phyloP scores from a whole-genome alignment of 768 basidiomycete species.

The Saitozyma sp. region DNA sequence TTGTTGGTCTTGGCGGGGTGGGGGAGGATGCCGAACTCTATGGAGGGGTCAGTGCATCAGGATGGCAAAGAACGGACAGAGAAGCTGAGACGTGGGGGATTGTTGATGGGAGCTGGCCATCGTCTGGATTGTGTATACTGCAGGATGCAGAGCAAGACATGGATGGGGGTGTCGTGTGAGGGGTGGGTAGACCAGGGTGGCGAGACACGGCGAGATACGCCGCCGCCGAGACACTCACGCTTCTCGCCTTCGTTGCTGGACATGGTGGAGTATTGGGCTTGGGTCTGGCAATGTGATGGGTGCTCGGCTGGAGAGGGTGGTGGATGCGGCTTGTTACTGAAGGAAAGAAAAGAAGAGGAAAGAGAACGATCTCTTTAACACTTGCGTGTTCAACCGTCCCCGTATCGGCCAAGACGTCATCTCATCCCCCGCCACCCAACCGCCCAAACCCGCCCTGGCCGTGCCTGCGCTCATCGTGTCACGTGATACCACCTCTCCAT shows the following conservation, averaged over 20 bases:
- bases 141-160: too few relatives aligned
- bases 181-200: too few relatives aligned
- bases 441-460: background rate
- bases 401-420: constrained; percentile 2
- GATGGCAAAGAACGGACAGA: too few relatives aligned
- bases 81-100: constrained; percentile 12
- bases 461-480: background rate
- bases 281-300: too few relatives aligned
- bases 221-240: background rate
- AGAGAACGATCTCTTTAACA: background rate
- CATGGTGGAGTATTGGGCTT: constrained; percentile 1
- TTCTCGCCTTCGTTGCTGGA: constrained; percentile 13
- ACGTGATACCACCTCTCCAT: too few relatives aligned
- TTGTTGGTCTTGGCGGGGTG: constrained; percentile 53
- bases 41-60: constrained; percentile 1
- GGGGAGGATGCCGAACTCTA: constrained; percentile 51
- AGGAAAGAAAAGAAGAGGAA: background rate
- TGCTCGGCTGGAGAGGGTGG: too few relatives aligned
- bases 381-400: background rate
- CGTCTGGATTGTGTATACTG: too few relatives aligned
- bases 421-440: background rate
- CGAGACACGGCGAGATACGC: too few relatives aligned
- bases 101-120: constrained; percentile 1
- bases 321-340: too few relatives aligned
- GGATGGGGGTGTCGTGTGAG: too few relatives aligned